These are phyloP conservation scores for sweet orange (Citrus sinensis) DNA, from an alignment of 345 rosid species.

Conservation along the genomic window DVS_A1.0 CM039163.1:47815001-47815500, in stretches of 20 bases:
- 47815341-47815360: not conserved
- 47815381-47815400: not conserved
- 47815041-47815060: not conserved
- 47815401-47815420: not conserved
- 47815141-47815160: not conserved
- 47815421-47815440: slow-evolving; percentile 3
- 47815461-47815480: not conserved
- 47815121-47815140: not conserved
- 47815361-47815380: not conserved
- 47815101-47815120: not conserved
- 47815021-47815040: not conserved
- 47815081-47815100: not conserved
- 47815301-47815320: slow-evolving; percentile 17
- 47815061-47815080: not conserved
- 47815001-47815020: not conserved
- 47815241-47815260: slow-evolving; percentile 7
- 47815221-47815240: not conserved
- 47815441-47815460: not conserved
- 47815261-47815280: not conserved
- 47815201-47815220: not conserved
- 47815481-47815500: not conserved
- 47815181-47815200: not conserved
- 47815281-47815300: slow-evolving; percentile 12
- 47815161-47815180: slow-evolving; percentile 4
- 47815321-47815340: slow-evolving; percentile 25